These are phyloP conservation scores for Diaporthe citriasiana DNA, from an alignment of 2,329 filamentous ascomycete species.

Conservation along the genomic window DNA sequence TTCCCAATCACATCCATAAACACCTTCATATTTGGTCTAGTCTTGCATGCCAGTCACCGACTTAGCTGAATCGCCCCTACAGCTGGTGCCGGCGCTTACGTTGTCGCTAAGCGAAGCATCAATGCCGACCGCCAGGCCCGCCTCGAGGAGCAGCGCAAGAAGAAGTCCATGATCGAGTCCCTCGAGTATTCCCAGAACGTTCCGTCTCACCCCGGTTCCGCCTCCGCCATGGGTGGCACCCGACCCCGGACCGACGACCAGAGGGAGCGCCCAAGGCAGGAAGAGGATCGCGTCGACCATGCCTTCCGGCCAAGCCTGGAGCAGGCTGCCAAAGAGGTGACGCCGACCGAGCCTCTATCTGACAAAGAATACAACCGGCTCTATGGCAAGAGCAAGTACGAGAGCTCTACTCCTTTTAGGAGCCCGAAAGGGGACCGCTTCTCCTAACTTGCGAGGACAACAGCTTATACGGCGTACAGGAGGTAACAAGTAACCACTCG, in stretches of 20 bases:
- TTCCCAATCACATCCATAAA: neutral
- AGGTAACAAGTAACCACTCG: conserved; percentile 11
- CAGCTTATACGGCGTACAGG: conserved; percentile 21
- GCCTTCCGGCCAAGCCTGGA: conserved; percentile 26
- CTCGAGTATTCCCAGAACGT: conserved; percentile 64
- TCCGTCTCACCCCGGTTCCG: conserved; percentile 52
- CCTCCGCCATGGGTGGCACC: conserved; percentile 53
- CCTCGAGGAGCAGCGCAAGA: conserved; percentile 75
- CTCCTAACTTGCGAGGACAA: conserved; percentile 58
- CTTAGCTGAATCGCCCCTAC: conserved; percentile 38
- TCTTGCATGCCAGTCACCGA: conserved; percentile 39
- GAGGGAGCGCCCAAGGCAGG: conserved; percentile 57
- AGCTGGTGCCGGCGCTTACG: conserved; percentile 94
- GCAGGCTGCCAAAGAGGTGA: conserved; percentile 65
- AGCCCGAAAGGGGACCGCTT: conserved; percentile 91
- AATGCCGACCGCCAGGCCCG: conserved; percentile 87
- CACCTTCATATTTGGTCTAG: neutral
- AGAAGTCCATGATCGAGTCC: conserved; percentile 71
- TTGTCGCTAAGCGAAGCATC: conserved; percentile 95
- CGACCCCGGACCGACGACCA: conserved; percentile 47
- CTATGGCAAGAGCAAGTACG: conserved; percentile 89
- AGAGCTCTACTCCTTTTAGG: conserved; percentile 80
- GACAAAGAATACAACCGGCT: conserved; percentile 77
- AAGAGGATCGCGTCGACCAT: conserved; percentile 22
- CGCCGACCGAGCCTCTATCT: conserved; percentile 85